Evolutionary conservation across 495 filamentous ascomycete genomes (phyloP).

Genomic region (Bacidia gigantensis): DNA sequence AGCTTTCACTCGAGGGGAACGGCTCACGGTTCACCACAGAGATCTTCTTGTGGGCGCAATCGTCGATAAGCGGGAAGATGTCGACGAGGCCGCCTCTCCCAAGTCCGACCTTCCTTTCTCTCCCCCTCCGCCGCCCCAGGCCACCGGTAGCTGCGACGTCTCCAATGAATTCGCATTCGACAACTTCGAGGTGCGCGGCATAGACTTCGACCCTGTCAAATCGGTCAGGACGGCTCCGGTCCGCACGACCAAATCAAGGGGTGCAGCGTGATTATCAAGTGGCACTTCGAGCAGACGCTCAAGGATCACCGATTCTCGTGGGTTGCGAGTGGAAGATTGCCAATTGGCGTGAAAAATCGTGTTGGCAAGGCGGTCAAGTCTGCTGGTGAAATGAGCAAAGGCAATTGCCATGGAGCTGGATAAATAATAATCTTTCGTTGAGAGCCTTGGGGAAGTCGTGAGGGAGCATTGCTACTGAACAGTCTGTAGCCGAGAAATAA

Average conservation of each 20-base stretch:
- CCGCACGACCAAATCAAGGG: constrained; percentile 9
- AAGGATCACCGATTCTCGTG: constrained; percentile 10
- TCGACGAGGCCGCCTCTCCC: too few relatives aligned
- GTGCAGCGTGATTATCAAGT: constrained; percentile 12
- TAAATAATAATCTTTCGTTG: too few relatives aligned
- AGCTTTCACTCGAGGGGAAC: too few relatives aligned
- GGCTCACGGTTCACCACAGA: too few relatives aligned
- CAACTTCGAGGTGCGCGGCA: constrained; percentile 9
- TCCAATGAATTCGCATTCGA: constrained; percentile 6
- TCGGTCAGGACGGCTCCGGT: constrained; percentile 7
- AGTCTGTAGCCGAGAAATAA: too few relatives aligned
- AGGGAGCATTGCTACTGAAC: too few relatives aligned
- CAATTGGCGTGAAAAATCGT: constrained; percentile 11
- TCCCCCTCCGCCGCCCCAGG: not conserved
- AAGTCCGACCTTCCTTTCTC: too few relatives aligned
- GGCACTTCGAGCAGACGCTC: constrained; percentile 12
- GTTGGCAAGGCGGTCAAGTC: constrained; percentile 8
- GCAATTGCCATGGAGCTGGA: not conserved
- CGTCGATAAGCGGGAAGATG: too few relatives aligned
- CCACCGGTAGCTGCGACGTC: constrained; percentile 6
- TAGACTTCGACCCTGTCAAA: constrained; percentile 10
- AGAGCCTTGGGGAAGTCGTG: too few relatives aligned
- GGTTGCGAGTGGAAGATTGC: constrained; percentile 9
- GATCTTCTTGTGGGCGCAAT: too few relatives aligned
- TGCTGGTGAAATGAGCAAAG: constrained; percentile 2